Evolutionary conservation across 225 moss, liverwort and hornwort species (phyloP).

Genomic region (Anthoceros angustus): DNA sequence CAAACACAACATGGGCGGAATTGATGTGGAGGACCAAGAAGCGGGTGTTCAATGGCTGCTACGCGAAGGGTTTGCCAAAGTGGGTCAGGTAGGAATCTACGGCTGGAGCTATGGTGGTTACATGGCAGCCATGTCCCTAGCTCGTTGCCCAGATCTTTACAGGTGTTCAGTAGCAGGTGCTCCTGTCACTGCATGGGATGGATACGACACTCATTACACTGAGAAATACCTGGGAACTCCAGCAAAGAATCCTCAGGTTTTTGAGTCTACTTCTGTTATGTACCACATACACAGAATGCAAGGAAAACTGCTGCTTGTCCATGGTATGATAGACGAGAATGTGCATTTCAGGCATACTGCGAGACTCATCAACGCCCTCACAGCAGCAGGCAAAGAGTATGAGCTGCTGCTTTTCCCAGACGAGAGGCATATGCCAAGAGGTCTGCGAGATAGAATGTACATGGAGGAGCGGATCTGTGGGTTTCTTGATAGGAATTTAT

Average conservation of each 20-base stretch:
- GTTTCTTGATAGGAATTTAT: constrained; percentile 94
- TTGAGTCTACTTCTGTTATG: constrained; percentile 97
- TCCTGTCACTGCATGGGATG: constrained; percentile 99
- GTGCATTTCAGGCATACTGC: constrained; percentile 99
- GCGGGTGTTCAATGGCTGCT: constrained; percentile 91
- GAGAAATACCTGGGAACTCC: constrained; percentile 99
- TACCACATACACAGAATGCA: constrained; percentile 94
- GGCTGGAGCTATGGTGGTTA: constrained; percentile 99
- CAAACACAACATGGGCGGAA: constrained; percentile 86
- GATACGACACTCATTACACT: constrained; percentile 96
- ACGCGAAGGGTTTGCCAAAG: constrained; percentile 61
- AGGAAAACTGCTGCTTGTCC: constrained; percentile 88
- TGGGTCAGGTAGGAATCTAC: constrained; percentile 72
- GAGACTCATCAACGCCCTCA: constrained; percentile 95
- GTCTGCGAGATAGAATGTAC: constrained; percentile 97
- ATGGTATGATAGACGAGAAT: constrained; percentile 99
- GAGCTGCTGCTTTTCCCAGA: constrained; percentile 95
- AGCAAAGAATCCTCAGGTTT: constrained; percentile 69
- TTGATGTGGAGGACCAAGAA: constrained; percentile 96
- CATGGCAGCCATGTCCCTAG: constrained; percentile 92
- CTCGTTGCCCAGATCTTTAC: constrained; percentile 94
- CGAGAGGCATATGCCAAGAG: constrained; percentile 98
- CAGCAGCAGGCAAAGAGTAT: constrained; percentile 92
- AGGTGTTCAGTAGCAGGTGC: constrained; percentile 95
- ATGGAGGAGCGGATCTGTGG: constrained; percentile 99